Percentiles rank a stretch among this genome's conserved stretches.
Conservation (phyloP, 1,284 basidiomycete species). For the Neolentinus lepideus region DNA sequence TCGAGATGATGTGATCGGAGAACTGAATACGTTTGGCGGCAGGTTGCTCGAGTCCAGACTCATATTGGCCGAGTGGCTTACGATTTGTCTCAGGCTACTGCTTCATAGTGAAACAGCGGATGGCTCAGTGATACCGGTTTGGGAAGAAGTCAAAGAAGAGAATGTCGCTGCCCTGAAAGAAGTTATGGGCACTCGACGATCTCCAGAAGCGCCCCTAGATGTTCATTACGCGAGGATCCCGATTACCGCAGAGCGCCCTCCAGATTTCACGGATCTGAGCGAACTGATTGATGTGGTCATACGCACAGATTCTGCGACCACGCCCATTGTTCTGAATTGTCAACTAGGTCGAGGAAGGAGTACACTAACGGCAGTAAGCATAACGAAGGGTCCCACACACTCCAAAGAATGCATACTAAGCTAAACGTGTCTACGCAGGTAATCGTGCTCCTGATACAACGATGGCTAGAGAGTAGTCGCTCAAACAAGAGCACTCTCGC, state of each 20-base stretch:
- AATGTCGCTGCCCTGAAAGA: slow-evolving; percentile 86
- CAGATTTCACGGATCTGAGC: slow-evolving; percentile 63
- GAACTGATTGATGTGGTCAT: slow-evolving; percentile 82
- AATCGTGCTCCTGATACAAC: slow-evolving; percentile 79
- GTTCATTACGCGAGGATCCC: slow-evolving; percentile 84
- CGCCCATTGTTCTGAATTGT: slow-evolving; percentile 92
- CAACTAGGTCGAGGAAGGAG: slow-evolving; percentile 95
- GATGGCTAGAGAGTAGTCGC: slow-evolving; percentile 65
- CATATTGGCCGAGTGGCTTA: not conserved
- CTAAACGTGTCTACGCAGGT: slow-evolving; percentile 35
- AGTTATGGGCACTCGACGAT: slow-evolving; percentile 68
- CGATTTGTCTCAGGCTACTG: slow-evolving; percentile 46
- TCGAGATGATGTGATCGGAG: slow-evolving; percentile 82
- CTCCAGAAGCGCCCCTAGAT: slow-evolving; percentile 41
- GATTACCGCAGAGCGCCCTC: slow-evolving; percentile 78
- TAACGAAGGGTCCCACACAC: not conserved
- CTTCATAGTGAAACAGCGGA: slow-evolving; percentile 88
- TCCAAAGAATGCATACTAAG: not conserved
- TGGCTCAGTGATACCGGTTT: slow-evolving; percentile 88
- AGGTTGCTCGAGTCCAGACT: slow-evolving; percentile 33
- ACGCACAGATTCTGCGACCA: slow-evolving; percentile 60
- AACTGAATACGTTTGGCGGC: slow-evolving; percentile 80
- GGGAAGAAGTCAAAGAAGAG: slow-evolving; percentile 83
- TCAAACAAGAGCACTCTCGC: slow-evolving; percentile 22
- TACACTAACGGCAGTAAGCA: slow-evolving; percentile 78